Conservation (phyloP, 1,284 basidiomycete genomes). For the Coriolopsis trogii region DNA sequence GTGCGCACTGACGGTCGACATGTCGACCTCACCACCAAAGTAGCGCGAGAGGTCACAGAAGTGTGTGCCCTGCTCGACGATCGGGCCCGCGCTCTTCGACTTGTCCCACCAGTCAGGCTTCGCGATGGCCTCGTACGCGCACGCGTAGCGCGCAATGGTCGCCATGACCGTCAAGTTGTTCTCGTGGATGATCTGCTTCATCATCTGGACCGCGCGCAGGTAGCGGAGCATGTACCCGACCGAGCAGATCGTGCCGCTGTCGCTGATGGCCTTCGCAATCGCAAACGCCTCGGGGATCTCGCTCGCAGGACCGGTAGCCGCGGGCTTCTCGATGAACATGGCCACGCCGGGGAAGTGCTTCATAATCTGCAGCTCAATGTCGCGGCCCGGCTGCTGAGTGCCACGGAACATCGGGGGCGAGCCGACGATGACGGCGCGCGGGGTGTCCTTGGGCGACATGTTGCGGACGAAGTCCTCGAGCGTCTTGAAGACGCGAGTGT, state of each 20-base stretch:
- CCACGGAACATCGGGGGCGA: conserved; percentile 95
- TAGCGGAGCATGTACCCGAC: conserved; percentile 96
- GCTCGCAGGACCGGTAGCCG: conserved; percentile 80
- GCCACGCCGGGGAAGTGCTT: conserved; percentile 88
- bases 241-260: conserved; percentile 80
- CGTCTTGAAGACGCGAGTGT: conserved; percentile 87
- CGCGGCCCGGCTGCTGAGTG: conserved; percentile 73
- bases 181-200: conserved; percentile 96
- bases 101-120: conserved; percentile 99
- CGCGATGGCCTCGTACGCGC: conserved; percentile 88
- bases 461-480: conserved; percentile 86
- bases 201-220: conserved; percentile 94
- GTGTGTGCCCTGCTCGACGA: conserved; percentile 97
- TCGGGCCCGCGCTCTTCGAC: conserved; percentile 85
- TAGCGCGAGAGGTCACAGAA: conserved; percentile 93
- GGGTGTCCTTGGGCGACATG: conserved; percentile 61
- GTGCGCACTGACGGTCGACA: conserved; percentile 81
- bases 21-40: conserved; percentile 97
- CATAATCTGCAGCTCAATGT: conserved; percentile 90
- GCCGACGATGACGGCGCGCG: conserved; percentile 86
- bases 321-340: conserved; percentile 96
- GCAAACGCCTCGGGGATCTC: conserved; percentile 71
- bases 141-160: conserved; percentile 94
- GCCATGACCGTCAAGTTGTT: conserved; percentile 98
- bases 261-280: conserved; percentile 68